A percentile compares a stretch with the other conserved stretches of the same genome.
phyloP scores from a whole-genome alignment of 2,329 filamentous ascomycete species.

The Xylaria sp. region DNA sequence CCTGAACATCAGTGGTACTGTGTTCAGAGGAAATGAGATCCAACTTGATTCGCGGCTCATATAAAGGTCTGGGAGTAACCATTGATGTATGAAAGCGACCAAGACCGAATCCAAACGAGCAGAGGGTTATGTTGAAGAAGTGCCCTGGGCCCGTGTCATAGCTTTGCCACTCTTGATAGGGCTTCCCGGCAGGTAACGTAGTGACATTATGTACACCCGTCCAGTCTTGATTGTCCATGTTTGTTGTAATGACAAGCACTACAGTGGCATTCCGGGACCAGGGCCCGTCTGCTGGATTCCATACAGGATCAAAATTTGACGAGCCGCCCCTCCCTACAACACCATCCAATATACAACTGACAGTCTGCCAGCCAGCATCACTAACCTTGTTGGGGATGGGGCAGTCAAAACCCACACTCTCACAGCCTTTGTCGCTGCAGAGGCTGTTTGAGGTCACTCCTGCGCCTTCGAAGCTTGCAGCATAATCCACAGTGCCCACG shows the following conservation, averaged over 20 bases:
- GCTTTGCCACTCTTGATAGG: slow-evolving; percentile 31
- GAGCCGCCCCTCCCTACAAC: too few species aligned
- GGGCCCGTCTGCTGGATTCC: background rate
- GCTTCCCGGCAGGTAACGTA: slow-evolving; percentile 4
- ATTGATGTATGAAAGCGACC: slow-evolving; percentile 23
- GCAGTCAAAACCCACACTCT: background rate
- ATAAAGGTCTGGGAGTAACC: background rate
- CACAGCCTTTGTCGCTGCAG: background rate
- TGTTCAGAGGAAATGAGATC: background rate
- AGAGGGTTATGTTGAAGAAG: slow-evolving; percentile 28
- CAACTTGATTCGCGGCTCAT: slow-evolving; percentile 13
- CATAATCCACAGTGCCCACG: background rate
- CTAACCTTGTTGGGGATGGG: background rate
- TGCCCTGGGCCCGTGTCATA: slow-evolving; percentile 4
- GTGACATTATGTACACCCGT: background rate
- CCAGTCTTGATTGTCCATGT: slow-evolving; percentile 19
- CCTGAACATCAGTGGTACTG: slow-evolving; percentile 11
- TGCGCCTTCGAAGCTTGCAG: background rate
- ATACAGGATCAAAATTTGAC: background rate
- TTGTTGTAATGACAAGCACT: background rate
- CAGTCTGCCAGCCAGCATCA: background rate
- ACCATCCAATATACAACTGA: background rate
- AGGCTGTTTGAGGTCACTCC: background rate
- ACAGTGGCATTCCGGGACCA: background rate
- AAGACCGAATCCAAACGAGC: slow-evolving; percentile 26